Base-by-base conservation (phyloP, 257 asterid genomes). In the Handroanthus guayacan region DNA sequence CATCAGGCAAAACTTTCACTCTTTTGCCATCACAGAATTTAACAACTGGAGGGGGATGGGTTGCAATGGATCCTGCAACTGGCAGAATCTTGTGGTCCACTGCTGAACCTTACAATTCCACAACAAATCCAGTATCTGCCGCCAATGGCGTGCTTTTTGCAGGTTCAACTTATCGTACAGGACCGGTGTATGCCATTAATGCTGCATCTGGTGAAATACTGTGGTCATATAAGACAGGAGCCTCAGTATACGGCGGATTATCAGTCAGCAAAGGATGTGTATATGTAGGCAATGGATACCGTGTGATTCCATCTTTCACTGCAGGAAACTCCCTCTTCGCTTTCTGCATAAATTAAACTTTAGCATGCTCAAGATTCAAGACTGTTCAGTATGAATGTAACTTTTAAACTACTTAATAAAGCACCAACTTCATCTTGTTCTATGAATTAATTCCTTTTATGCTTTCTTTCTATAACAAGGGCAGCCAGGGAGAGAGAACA, bases 31-130 rank as follows among this genome's bases (percentile, higher is more conserved):
- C 87, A 0, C 67, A 69, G 3, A 76, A 80, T 1, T 75, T 87
- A 67, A 86, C 84, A 5, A 78, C 47, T 0, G 87, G 86, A 14
- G 89, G 90, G 17, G 87, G 82, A 4, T 89, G 94, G 91, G 91
- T 85, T 5, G 85, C 85, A 9, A 80, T 89, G 91, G 87, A 83
- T 69, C 82, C 89, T 43, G 63, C 43, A 20, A 80, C 82, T 0
- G 93, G 93, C n/a, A 18, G 77, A 25, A 51, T 86, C 34, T 1
- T 85, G 52, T 85, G 91, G 91, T 85, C 94, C n/a, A 82, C 91
- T 1, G 90, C 87, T 5, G 84, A 72, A 60, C 89, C 93, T 0
- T 5, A 83, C 75, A 85, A 85, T 38, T 83, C 80, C 58, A 76
- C 78, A 0, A 75, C 82, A 0, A 85, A 83, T 63, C 88, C 88